phyloP scores from a whole-genome alignment of 2,329 filamentous ascomycete species.

The Aspergillus japonicus region DNA sequence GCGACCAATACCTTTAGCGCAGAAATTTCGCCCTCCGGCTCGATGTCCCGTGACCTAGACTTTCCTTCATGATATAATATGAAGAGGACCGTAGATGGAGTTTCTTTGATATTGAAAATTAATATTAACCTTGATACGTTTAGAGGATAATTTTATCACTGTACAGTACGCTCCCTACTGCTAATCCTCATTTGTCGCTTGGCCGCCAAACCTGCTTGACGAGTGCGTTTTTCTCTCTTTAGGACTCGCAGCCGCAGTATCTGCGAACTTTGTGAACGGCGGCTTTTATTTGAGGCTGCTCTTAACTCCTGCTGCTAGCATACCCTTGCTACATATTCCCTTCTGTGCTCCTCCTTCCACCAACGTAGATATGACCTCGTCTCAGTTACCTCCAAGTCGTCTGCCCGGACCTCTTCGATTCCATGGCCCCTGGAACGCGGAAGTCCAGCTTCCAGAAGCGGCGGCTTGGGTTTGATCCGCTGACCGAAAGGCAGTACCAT shows the following conservation, averaged over 20 bases:
- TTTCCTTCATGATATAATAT: not conserved
- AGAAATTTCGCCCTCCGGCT: constrained; percentile 15
- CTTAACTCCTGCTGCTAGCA: not conserved
- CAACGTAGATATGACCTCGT: not conserved
- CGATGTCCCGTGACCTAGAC: constrained; percentile 14
- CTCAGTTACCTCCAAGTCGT: constrained; percentile 39
- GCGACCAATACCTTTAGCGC: constrained; percentile 24
- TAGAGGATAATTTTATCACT: not conserved
- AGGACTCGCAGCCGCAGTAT: not conserved
- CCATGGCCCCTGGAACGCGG: constrained; percentile 38
- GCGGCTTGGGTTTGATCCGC: constrained; percentile 21
- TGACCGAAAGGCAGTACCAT: constrained; percentile 61
- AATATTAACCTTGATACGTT: too few relatives aligned
- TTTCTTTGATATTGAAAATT: too few relatives aligned
- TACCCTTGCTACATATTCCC: not conserved
- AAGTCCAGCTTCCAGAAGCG: constrained; percentile 30
- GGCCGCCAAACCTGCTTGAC: too few relatives aligned
- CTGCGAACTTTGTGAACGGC: not conserved
- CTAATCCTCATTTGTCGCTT: not conserved
- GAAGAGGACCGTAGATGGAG: too few relatives aligned
- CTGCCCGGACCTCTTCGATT: constrained; percentile 41
- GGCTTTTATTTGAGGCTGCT: not conserved
- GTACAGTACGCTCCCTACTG: too few relatives aligned
- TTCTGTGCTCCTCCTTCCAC: not conserved
- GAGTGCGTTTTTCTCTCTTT: too few relatives aligned